Conservation (phyloP, 148 eudicot species). For the Fagopyrum homotropicum region DNA sequence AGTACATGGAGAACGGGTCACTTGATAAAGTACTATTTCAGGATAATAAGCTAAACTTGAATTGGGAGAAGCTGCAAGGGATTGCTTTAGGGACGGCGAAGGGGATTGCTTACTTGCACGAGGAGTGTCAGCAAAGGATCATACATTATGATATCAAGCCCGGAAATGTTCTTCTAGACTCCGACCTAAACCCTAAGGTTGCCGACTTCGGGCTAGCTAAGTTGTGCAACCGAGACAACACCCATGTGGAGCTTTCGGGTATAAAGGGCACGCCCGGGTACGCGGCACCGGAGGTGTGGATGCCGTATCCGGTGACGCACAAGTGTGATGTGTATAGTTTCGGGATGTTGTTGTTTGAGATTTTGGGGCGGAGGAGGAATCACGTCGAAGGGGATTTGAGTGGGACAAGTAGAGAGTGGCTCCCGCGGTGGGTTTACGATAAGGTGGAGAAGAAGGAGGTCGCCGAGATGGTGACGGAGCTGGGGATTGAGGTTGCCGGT, state of each 20-base stretch:
- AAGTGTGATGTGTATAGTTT: constrained; percentile 31
- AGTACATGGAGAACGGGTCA: constrained; percentile 27
- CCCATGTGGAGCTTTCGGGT: constrained; percentile 23
- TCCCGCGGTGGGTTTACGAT: constrained; percentile 23
- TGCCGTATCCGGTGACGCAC: constrained; percentile 28
- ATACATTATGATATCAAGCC: constrained; percentile 32
- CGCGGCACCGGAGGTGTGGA: constrained; percentile 30
- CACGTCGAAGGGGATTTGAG: constrained; percentile 14
- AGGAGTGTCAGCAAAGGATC: constrained; percentile 24
- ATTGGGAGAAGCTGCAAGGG: constrained; percentile 12
- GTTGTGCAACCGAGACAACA: constrained; percentile 20
- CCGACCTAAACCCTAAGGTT: constrained; percentile 20
- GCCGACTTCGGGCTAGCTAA: constrained; percentile 28
- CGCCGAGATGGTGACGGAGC: constrained; percentile 15
- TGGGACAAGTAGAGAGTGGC: constrained; percentile 23
- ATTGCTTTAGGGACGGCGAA: constrained; percentile 29
- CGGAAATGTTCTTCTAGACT: constrained; percentile 24
- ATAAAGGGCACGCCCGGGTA: constrained; percentile 29
- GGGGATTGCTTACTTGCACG: constrained; percentile 26
- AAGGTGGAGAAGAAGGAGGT: constrained; percentile 16
- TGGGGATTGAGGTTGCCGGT: constrained; percentile 14
- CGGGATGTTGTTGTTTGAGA: constrained; percentile 28
- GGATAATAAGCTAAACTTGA: not conserved
- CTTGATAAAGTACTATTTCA: constrained; percentile 18
- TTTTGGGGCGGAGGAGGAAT: constrained; percentile 27